Percentiles rank a stretch among this genome's conserved stretches.
Evolutionary conservation across 2,329 filamentous ascomycete species (phyloP).

Genomic region (Lojkania enalia): DNA sequence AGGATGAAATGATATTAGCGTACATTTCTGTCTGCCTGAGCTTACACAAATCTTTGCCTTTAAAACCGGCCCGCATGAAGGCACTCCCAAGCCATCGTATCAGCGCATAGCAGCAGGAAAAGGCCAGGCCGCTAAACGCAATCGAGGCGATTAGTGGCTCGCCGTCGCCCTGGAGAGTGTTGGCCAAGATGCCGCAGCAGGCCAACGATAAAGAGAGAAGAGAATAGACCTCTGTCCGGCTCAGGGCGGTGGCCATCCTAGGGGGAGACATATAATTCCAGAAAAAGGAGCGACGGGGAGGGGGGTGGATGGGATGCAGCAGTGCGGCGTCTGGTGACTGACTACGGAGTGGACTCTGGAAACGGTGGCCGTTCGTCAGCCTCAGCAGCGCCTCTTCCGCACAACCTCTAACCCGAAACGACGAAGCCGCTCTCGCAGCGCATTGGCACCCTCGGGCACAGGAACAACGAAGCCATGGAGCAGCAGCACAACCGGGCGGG

Average conservation of each 20-base stretch:
- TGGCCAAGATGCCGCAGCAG: slow-evolving; percentile 73
- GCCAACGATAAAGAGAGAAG: slow-evolving; percentile 67
- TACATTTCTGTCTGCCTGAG: slow-evolving; percentile 73
- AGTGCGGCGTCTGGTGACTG: background rate
- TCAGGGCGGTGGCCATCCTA: slow-evolving; percentile 47
- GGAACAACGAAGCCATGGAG: slow-evolving; percentile 29
- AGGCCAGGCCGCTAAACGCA: slow-evolving; percentile 83
- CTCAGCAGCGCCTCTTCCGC: slow-evolving; percentile 13
- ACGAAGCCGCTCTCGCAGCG: slow-evolving; percentile 21
- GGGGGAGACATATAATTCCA: slow-evolving; percentile 6
- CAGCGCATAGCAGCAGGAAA: slow-evolving; percentile 78
- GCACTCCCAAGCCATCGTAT: slow-evolving; percentile 91
- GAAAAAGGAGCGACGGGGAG: too few relatives aligned
- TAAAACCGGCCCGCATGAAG: slow-evolving; percentile 86
- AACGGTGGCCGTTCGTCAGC: too few relatives aligned
- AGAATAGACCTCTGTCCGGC: slow-evolving; percentile 58
- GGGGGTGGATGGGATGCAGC: background rate
- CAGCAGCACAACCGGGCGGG: slow-evolving; percentile 19
- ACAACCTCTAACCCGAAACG: slow-evolving; percentile 32
- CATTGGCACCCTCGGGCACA: too few relatives aligned
- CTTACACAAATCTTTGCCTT: slow-evolving; percentile 87
- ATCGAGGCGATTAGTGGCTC: slow-evolving; percentile 87
- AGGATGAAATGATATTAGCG: slow-evolving; percentile 31
- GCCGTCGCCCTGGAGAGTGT: slow-evolving; percentile 82
- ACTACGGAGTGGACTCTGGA: background rate